Evolutionary conservation across 768 basidiomycete genomes (phyloP).

Genomic region (Xanthoconium purpureum): DNA sequence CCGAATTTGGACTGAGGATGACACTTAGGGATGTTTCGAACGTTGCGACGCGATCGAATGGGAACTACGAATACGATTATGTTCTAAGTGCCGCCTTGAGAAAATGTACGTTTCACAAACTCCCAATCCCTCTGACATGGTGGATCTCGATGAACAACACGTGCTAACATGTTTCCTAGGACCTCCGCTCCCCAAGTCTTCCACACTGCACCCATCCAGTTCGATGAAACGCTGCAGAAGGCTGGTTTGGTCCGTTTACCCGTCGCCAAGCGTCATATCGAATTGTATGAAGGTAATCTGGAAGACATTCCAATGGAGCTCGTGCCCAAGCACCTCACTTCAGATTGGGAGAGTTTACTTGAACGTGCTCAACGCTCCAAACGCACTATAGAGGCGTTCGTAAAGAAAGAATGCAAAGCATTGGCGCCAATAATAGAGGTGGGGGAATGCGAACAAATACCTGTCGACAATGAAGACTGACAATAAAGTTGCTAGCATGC

Average conservation of each 20-base stretch:
- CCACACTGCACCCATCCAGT: no score
- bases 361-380: background rate
- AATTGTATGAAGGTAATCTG: background rate
- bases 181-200: no score
- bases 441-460: background rate
- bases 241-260: background rate
- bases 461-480: background rate
- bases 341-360: background rate
- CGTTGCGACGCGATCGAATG: background rate
- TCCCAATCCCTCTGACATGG: no score
- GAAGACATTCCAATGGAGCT: no score
- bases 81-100: background rate
- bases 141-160: no score
- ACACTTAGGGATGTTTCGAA: background rate
- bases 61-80: background rate
- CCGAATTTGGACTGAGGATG: no score
- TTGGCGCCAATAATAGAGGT: background rate
- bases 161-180: no score
- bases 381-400: background rate
- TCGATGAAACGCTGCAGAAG: background rate
- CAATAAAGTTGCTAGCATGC: background rate
- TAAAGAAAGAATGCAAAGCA: background rate
- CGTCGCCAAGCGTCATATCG: background rate
- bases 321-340: background rate
- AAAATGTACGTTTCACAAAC: no score